Conservation (phyloP, 148 eudicot species). For the Camellia lanceoleosa region DNA sequence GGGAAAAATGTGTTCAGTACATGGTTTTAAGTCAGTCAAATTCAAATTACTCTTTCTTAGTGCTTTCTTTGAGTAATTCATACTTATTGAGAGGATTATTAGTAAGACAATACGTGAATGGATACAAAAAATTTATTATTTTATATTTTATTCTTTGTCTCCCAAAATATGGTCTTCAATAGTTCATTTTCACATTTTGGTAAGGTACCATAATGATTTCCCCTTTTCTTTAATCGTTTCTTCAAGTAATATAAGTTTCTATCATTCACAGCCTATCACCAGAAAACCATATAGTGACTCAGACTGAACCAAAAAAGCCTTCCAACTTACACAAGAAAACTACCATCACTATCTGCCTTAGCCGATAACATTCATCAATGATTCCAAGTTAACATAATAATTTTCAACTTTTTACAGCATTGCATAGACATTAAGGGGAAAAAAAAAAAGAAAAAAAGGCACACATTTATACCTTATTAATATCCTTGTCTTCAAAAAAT, state of each 20-base stretch:
- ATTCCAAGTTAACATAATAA: background rate
- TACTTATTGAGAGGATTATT: background rate
- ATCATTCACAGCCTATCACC: background rate
- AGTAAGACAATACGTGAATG: background rate
- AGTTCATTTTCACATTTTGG: background rate
- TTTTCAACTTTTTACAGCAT: background rate
- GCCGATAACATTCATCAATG: background rate
- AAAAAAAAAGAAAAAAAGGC: background rate
- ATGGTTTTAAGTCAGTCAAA: too few species aligned
- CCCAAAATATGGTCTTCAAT: background rate
- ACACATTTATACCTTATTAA: slow-evolving; percentile 48
- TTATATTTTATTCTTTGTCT: background rate
- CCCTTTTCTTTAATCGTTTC: background rate
- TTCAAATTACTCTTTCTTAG: background rate
- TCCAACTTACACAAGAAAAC: background rate
- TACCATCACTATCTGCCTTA: background rate
- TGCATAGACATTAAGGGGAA: background rate
- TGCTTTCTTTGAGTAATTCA: background rate
- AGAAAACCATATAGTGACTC: background rate
- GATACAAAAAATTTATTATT: background rate
- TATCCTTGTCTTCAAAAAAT: slow-evolving; percentile 63
- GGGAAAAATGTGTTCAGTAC: too few species aligned
- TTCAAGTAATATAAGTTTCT: background rate
- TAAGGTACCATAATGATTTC: background rate
- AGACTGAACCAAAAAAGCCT: background rate